Conservation (phyloP, 176 grass and related monocot genomes). For the Puya raimondii region DNA sequence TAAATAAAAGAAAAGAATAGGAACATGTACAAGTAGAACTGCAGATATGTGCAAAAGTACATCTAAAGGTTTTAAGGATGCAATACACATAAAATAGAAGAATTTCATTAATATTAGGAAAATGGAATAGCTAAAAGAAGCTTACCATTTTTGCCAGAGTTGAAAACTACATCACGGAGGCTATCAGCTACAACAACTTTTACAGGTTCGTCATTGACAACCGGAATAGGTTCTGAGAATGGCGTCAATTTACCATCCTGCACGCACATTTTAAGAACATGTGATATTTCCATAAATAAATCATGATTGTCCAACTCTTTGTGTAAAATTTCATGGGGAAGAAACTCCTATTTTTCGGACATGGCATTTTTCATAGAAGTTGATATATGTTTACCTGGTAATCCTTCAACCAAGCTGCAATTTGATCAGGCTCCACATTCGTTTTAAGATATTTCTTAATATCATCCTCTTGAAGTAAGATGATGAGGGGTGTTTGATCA, state of each 20-base stretch:
- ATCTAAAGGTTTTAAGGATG: no score
- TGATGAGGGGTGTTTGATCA: constrained; percentile 65
- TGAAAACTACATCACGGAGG: constrained; percentile 57
- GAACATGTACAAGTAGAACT: no score
- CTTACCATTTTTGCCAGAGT: constrained; percentile 90
- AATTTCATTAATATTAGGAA: not conserved
- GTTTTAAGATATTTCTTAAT: constrained; percentile 75
- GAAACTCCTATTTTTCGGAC: not conserved
- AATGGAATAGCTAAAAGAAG: not conserved
- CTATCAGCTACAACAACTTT: constrained; percentile 80
- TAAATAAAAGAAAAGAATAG: not conserved
- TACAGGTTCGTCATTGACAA: constrained; percentile 70
- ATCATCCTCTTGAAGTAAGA: constrained; percentile 49
- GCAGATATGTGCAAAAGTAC: no score
- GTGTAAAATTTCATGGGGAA: no score
- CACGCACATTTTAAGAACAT: not conserved
- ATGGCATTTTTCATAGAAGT: not conserved
- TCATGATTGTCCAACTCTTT: no score
- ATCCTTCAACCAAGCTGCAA: constrained; percentile 71
- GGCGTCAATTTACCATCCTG: constrained; percentile 73
- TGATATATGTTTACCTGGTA: constrained; percentile 37
- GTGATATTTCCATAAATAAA: no score
- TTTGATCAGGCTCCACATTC: constrained; percentile 54
- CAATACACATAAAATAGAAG: no score
- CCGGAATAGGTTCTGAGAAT: constrained; percentile 80